Percentiles rank a stretch among this genome's conserved stretches.
Evolutionary conservation across 176 grass and related monocot genomes (phyloP).

Genomic region (Cymbopogon citratus): DNA sequence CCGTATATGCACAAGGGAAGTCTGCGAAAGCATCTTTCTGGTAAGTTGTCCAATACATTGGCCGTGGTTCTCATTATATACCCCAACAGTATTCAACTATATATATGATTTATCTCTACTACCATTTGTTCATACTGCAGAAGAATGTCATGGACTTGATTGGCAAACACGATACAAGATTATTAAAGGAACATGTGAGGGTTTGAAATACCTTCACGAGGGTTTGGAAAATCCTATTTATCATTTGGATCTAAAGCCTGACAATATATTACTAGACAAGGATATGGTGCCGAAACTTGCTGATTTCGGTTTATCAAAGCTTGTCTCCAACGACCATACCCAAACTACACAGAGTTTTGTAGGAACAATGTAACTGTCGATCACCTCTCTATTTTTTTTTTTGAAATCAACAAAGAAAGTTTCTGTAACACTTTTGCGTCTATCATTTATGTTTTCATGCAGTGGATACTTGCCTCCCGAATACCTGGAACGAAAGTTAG

Average conservation of each 20-base stretch:
- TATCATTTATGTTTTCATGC: neutral
- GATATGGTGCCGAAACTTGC: neutral
- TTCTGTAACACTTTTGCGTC: neutral
- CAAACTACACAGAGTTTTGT: too few species aligned
- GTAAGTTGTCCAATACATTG: neutral
- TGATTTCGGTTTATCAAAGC: neutral
- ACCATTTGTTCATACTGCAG: neutral
- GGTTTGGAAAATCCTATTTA: neutral
- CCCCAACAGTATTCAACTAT: neutral
- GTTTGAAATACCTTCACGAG: neutral
- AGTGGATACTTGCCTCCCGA: neutral
- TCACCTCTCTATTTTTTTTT: too few species aligned
- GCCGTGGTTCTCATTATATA: neutral
- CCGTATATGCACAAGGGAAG: neutral
- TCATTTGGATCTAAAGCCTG: neutral
- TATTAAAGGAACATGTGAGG: neutral
- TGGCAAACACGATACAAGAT: neutral
- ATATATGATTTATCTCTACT: neutral
- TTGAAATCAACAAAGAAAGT: too few species aligned
- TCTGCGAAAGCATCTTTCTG: neutral
- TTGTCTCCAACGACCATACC: neutral
- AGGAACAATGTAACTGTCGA: too few species aligned
- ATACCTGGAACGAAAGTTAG: neutral
- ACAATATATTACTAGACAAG: neutral
- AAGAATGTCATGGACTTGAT: neutral